A percentile compares a stretch with the other conserved stretches of the same genome.
Evolutionary conservation across 2,329 filamentous ascomycete species (phyloP).

Genomic region (Coniochaeta sp.): DNA sequence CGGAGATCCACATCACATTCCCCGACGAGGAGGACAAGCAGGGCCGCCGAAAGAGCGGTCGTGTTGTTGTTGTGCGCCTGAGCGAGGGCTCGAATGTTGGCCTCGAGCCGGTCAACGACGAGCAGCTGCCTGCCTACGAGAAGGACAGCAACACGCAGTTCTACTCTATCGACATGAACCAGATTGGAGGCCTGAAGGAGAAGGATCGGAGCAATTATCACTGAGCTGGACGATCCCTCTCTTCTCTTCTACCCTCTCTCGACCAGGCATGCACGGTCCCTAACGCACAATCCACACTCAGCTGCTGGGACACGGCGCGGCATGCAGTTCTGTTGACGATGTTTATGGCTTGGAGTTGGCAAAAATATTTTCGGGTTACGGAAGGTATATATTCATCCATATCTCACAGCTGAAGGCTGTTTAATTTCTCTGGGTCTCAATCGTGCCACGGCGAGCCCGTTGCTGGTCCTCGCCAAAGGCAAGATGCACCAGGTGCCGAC

Average conservation of each 20-base stretch:
- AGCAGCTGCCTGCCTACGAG: slow-evolving; percentile 81
- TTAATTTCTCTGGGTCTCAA: not conserved
- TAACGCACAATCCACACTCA: not conserved
- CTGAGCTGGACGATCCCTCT: slow-evolving; percentile 8
- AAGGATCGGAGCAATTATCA: slow-evolving; percentile 48
- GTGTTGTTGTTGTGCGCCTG: slow-evolving; percentile 75
- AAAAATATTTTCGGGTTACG: not conserved
- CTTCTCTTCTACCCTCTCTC: not conserved
- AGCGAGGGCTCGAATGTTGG: slow-evolving; percentile 85
- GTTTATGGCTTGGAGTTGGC: slow-evolving; percentile 1
- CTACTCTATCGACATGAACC: slow-evolving; percentile 89
- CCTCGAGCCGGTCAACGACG: slow-evolving; percentile 77
- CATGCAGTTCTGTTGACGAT: not conserved
- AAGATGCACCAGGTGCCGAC: not conserved
- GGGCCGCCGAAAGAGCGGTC: slow-evolving; percentile 74
- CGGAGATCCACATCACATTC: slow-evolving; percentile 97
- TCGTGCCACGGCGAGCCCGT: not conserved
- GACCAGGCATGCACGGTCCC: not conserved
- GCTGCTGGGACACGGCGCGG: not conserved
- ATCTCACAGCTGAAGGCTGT: not conserved
- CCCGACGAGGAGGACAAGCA: slow-evolving; percentile 87
- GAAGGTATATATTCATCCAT: not conserved
- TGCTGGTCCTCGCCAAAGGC: not conserved
- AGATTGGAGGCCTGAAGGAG: slow-evolving; percentile 90
- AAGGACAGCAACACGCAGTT: slow-evolving; percentile 73